These are phyloP conservation scores for Dactylellina parvicollis DNA, from an alignment of 2,329 filamentous ascomycete species.

Conservation along the genomic window DNA sequence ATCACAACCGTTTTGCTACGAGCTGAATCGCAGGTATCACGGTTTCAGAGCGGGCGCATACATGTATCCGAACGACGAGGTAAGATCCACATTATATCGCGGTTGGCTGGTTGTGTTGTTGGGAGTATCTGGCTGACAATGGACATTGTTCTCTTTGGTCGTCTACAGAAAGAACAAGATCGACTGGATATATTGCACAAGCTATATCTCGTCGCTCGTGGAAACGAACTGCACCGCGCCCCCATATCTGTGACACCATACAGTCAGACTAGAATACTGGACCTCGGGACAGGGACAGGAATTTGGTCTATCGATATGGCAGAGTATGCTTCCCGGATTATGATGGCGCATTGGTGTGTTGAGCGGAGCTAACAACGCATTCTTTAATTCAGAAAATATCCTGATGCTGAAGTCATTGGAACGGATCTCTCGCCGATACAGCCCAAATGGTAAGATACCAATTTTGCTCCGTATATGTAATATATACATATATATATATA, in stretches of 20 bases:
- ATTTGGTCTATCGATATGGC: slow-evolving; percentile 92
- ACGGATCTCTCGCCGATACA: slow-evolving; percentile 62
- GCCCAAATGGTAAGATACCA: slow-evolving; percentile 58
- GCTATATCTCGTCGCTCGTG: slow-evolving; percentile 73
- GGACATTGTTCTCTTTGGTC: slow-evolving; percentile 26
- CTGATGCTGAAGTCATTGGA: slow-evolving; percentile 66
- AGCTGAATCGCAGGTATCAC: slow-evolving; percentile 77
- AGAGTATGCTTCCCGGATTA: slow-evolving; percentile 63
- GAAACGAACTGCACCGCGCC: slow-evolving; percentile 64
- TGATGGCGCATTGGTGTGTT: slow-evolving; percentile 64
- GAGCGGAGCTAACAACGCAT: slow-evolving; percentile 58
- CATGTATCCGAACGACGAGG: slow-evolving; percentile 80
- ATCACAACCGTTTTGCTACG: slow-evolving; percentile 59
- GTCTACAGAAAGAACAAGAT: slow-evolving; percentile 73
- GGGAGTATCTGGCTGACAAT: slow-evolving; percentile 36
- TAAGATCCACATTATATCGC: slow-evolving; percentile 61
- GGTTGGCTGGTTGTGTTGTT: slow-evolving; percentile 20
- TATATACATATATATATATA: background rate
- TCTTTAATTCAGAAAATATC: slow-evolving; percentile 63
- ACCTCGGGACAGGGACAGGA: slow-evolving; percentile 85
- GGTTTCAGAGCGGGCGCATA: slow-evolving; percentile 75
- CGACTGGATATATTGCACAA: slow-evolving; percentile 85
- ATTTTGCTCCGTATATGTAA: background rate
- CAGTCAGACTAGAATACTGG: slow-evolving; percentile 64
- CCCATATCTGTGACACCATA: slow-evolving; percentile 61